These are phyloP conservation scores for Arthrobotrys pseudoclavata DNA, from an alignment of 2,329 filamentous ascomycete species.

Conservation along the genomic window DNA sequence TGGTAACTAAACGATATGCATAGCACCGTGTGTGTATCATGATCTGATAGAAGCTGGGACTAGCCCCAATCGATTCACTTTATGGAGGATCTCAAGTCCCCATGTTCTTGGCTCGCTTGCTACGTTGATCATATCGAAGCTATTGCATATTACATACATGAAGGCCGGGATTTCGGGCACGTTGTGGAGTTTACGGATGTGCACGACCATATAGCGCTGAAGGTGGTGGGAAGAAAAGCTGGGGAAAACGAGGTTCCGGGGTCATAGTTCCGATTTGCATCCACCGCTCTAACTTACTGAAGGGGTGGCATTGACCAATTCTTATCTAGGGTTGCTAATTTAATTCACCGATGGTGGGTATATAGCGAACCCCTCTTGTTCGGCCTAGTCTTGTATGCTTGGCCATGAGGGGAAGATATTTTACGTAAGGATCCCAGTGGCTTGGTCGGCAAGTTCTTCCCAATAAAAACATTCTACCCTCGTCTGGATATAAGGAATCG, in stretches of 20 bases:
- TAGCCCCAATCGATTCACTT: background rate
- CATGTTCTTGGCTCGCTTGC: slow-evolving; percentile 13
- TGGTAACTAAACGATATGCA: too few relatives aligned
- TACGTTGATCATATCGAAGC: background rate
- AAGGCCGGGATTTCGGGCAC: background rate
- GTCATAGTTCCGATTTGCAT: slow-evolving; percentile 1
- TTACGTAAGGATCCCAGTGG: slow-evolving; percentile 20
- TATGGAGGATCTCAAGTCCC: background rate
- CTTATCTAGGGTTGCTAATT: slow-evolving; percentile 13
- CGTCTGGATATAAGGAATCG: background rate
- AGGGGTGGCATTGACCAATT: slow-evolving; percentile 12
- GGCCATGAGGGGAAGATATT: slow-evolving; percentile 6
- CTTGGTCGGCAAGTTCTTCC: slow-evolving; percentile 9
- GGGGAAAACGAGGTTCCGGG: slow-evolving; percentile 13
- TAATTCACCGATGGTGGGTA: slow-evolving; percentile 23
- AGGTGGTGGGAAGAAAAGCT: background rate
- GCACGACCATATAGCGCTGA: background rate
- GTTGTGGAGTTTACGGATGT: slow-evolving; percentile 6
- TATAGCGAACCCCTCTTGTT: too few relatives aligned
- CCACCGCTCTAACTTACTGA: background rate
- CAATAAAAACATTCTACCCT: background rate
- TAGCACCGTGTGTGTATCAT: background rate
- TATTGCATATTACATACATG: background rate
- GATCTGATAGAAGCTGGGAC: background rate
- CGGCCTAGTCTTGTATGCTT: too few relatives aligned